Percentiles rank a stretch among this genome's conserved stretches.
These are phyloP conservation scores for Plasmodium knowlesi DNA, from an alignment of 169 alveolate genomes.

Conservation along the genomic window DNA sequence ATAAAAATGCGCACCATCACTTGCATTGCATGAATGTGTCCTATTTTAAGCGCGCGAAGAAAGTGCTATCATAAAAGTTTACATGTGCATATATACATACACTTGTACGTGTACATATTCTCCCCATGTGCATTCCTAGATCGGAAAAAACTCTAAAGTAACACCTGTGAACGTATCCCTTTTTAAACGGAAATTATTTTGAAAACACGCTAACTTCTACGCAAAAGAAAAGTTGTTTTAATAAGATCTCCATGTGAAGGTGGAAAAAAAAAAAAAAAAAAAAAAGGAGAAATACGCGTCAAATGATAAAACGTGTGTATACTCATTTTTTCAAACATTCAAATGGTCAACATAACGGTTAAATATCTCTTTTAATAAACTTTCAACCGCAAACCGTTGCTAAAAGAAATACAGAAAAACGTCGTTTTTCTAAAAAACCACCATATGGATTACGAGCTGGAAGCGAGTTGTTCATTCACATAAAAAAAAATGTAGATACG, in stretches of 20 bases:
- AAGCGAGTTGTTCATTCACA: neutral
- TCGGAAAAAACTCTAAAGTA: neutral
- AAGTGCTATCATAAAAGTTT: neutral
- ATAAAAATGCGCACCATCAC: neutral
- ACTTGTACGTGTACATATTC: neutral
- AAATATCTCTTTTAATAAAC: neutral
- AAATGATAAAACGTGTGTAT: neutral
- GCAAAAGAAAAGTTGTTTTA: neutral
- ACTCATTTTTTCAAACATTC: neutral
- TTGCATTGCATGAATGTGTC: neutral
- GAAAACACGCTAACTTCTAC: neutral
- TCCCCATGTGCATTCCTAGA: neutral
- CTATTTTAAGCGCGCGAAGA: neutral
- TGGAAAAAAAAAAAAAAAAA: neutral
- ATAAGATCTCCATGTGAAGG: neutral
- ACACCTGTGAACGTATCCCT: neutral
- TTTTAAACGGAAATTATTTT: neutral
- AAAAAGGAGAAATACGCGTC: neutral
- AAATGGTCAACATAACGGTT: neutral
- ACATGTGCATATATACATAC: neutral
- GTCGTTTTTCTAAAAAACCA: neutral
- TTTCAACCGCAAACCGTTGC: neutral
- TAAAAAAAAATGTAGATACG: neutral
- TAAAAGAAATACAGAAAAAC: neutral
- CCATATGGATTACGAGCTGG: neutral